Evolutionary conservation across 176 grass and related monocot genomes (phyloP).

Genomic region (Phoenix dactylifera): DNA sequence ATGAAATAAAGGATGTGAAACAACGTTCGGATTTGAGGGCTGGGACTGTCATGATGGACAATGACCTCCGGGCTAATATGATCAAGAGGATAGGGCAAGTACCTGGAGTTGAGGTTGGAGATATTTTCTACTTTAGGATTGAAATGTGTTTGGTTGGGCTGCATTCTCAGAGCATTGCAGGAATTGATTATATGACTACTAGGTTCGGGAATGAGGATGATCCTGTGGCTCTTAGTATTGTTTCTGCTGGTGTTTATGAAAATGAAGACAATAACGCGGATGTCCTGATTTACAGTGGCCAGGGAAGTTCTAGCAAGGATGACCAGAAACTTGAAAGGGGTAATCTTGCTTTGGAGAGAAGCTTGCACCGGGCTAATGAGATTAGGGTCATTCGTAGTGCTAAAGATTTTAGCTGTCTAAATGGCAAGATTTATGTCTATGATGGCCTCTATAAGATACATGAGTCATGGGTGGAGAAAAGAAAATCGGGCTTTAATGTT

Average conservation of each 20-base stretch:
- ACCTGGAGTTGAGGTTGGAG: conserved; percentile 64
- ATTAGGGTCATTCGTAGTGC: conserved; percentile 79
- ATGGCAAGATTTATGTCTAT: conserved; percentile 84
- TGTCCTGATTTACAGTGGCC: conserved; percentile 60
- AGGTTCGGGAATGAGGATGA: conserved; percentile 46
- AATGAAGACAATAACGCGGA: conserved; percentile 67
- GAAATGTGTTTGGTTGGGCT: conserved; percentile 84
- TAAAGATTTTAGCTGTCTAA: conserved; percentile 47
- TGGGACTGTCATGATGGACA: conserved; percentile 68
- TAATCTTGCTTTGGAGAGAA: conserved; percentile 77
- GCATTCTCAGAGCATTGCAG: conserved; percentile 53
- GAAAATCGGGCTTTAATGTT: conserved; percentile 62
- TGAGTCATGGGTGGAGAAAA: conserved; percentile 70
- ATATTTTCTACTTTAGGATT: conserved; percentile 88
- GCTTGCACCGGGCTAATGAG: conserved; percentile 65
- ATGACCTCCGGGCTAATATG: conserved; percentile 59
- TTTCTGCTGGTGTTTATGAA: conserved; percentile 82
- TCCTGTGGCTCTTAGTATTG: conserved; percentile 57
- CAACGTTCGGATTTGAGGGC: conserved; percentile 61
- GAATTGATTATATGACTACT: conserved; percentile 66
- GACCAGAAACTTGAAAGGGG: conserved; percentile 88
- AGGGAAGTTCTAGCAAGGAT: conserved; percentile 69
- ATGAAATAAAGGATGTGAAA: conserved; percentile 56
- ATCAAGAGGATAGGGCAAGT: conserved; percentile 61
- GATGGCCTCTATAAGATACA: conserved; percentile 79